Evolutionary conservation across 257 asterid genomes (phyloP), one percentile per base, ranked within the genome.

Genomic region (Solanum boliviense): DNA sequence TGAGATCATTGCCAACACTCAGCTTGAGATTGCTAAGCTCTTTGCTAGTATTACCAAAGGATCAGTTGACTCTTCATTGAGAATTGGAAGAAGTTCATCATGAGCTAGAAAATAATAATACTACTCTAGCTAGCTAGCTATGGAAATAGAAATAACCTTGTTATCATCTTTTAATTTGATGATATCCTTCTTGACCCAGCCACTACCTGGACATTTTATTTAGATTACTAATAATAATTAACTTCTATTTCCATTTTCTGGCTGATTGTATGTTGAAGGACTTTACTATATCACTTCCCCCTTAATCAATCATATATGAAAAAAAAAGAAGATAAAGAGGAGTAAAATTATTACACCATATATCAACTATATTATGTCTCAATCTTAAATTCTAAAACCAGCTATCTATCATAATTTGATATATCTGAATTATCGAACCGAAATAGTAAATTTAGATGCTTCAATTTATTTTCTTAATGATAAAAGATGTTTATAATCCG

Each of bases 1-100:
- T 0, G 95, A 95, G 91, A 95, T 94, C 29, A 94, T 94, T 20
- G 98, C 97, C 34, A 92, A 92, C 73, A 92, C 98, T 88, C 98
- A 94, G 41, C 92, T 94, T 73, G 94, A 95, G 87, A 95, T 94
- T 74, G 98, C 98, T 31, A 94, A 90, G 92, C 90, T 95, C 38
- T 93, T 94, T 90, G 94, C 97, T 5, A 92, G 89, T 34, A 86
- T 73, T 73, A 65, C 86, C 46, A 90, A 91, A 78, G 91, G 88
- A 84, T 91, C 92, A 52, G 88, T 92, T 34, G 92, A 91, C 84
- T 89, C 93, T 89, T 88, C 93, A 5, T 81, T 92, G 89, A 88
- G 78, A 87, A 95, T 89, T 89, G 92, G 95, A 88, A 91, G 91
- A 89, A 95, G 87, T 85, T 91, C 52, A 88, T 32, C 23, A 12